A percentile compares a stretch with the other conserved stretches of the same genome.
Evolutionary conservation across 805 yeast genomes (phyloP).

Genomic region (Monosporozyma siamensis): DNA sequence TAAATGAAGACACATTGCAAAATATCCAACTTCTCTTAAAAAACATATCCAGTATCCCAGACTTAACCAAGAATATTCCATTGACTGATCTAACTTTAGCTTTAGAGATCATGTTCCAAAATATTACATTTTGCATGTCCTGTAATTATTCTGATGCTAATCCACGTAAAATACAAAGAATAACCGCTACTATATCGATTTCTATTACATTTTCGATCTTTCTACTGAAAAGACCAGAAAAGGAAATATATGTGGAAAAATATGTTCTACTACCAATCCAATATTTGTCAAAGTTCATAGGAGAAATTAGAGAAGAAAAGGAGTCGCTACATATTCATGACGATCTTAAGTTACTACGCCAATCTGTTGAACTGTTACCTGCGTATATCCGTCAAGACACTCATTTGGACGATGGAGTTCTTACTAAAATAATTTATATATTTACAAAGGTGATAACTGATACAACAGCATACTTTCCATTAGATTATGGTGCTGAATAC

Average conservation of each 20-base stretch:
- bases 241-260: slow-evolving; percentile 38
- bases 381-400: slow-evolving; percentile 16
- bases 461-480: too few species aligned
- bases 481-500: too few species aligned
- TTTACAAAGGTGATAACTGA: slow-evolving; percentile 21
- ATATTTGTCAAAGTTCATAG: slow-evolving; percentile 29
- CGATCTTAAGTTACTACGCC: slow-evolving; percentile 12
- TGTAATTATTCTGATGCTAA: slow-evolving; percentile 1
- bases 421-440: slow-evolving; percentile 54
- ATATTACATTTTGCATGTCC: slow-evolving; percentile 11
- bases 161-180: slow-evolving; percentile 11
- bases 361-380: slow-evolving; percentile 17
- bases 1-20: slow-evolving; percentile 11
- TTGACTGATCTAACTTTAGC: slow-evolving; percentile 9
- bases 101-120: slow-evolving; percentile 14
- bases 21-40: slow-evolving; percentile 13
- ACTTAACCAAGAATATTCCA: slow-evolving; percentile 7
- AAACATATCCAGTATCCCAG: slow-evolving; percentile 13
- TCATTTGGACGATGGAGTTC: slow-evolving; percentile 39
- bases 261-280: slow-evolving; percentile 35
- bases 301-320: slow-evolving; percentile 12
- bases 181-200: slow-evolving; percentile 30
- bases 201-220: slow-evolving; percentile 35
- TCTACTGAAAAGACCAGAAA: slow-evolving; percentile 34
- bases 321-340: not conserved